Evolutionary conservation across 139 green algal species (phyloP), one percentile per base, ranked within the genome.

Genomic region (Coelastrella sp.): DNA sequence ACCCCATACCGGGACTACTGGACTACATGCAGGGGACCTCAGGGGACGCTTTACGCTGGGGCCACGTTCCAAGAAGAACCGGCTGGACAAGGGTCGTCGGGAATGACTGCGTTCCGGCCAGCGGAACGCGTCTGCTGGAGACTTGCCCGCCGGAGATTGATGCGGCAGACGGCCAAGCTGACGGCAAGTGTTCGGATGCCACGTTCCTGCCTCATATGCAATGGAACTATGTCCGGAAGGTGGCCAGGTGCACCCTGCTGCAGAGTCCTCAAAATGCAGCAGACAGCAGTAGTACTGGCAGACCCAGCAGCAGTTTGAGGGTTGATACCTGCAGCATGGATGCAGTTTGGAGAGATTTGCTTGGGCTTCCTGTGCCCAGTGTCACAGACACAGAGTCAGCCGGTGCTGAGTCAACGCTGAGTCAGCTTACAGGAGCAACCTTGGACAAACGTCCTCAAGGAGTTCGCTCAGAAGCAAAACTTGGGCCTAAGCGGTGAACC

Each of bases 131-230:
- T 6, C 82, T 87, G 11, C 17, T 19, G 14, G 65, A 78, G 7
- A 17, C n/a, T 7, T 87, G 82, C 82, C 82, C 82, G 14, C 17
- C 82, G 4, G 82, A 78, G 15, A 70, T 87, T 7, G 82, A 87
- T 14, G 82, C 82, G 7, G 63, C 56, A 27, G 82, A 87, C 65
- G 82, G 82, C 15, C n/a, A 57, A 22, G 82, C 63, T 20, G 82
- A 87, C 27, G 82, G 82, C 7, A 25, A 78, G 27, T 87, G 82
- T 14, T 75, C 81, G 9, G 15, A 22, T 14, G 74, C 63, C 22
- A 68, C 56, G 17, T 25, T 87, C n/a, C n/a, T 79, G 12, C 61
- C 25, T 4, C 82, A 87, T 49, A 35, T 79, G 58, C 82, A 63
- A 12, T 87, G 82, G 82, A 56, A 66, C 8, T 78, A 79, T 15